Evolutionary conservation across 352 stramenopile species (phyloP).

Genomic region (Phytophthora colocasiae): DNA sequence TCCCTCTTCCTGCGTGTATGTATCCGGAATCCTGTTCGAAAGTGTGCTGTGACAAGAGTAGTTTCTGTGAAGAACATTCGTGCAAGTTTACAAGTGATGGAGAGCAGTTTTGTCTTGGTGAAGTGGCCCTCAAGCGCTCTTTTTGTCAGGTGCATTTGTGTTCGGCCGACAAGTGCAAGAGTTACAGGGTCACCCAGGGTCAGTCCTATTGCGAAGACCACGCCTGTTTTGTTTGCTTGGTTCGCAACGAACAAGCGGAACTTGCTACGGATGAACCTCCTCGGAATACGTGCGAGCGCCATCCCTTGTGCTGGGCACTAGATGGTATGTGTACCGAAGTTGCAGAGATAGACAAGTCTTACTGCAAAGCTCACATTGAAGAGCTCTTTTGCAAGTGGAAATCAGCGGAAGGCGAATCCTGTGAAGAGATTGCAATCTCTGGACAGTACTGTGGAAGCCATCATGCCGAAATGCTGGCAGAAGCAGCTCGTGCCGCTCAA

Average conservation of each 20-base stretch:
- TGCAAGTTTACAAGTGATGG: constrained; percentile 38
- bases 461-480: constrained; percentile 1
- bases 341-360: constrained; percentile 37
- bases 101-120: constrained; percentile 33
- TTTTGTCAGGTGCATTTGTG: constrained; percentile 65
- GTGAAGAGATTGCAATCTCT: constrained; percentile 34
- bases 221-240: constrained; percentile 67
- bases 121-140: constrained; percentile 34
- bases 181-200: constrained; percentile 28
- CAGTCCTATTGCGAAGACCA: constrained; percentile 61
- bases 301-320: constrained; percentile 61
- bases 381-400: constrained; percentile 45
- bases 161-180: constrained; percentile 44
- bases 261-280: constrained; percentile 50
- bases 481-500: background rate
- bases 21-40: constrained; percentile 40
- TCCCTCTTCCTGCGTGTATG: constrained; percentile 50
- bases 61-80: constrained; percentile 45
- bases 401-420: constrained; percentile 35
- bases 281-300: constrained; percentile 57
- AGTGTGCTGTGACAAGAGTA: constrained; percentile 35
- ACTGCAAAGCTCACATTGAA: constrained; percentile 50
- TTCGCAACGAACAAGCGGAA: constrained; percentile 15
- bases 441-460: constrained; percentile 49
- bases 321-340: constrained; percentile 50